Evolutionary conservation across 2,329 filamentous ascomycete species (phyloP).

Genomic region (Fusarium veterinarium): DNA sequence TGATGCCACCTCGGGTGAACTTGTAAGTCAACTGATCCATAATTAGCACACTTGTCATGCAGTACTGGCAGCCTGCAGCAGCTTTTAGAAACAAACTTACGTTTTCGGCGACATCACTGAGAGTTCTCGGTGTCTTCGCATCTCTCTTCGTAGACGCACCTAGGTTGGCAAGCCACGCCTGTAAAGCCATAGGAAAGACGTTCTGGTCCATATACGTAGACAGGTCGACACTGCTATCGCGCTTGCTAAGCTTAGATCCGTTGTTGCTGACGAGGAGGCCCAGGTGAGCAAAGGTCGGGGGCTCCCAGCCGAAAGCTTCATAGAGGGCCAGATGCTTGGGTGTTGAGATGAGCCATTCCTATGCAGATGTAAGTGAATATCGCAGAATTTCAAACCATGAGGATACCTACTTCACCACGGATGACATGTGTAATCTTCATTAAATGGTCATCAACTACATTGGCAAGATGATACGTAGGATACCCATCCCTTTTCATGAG

Average conservation of each 20-base stretch:
- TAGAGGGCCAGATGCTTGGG: slow-evolving; percentile 80
- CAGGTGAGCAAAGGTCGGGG: slow-evolving; percentile 83
- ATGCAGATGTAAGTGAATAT: background rate
- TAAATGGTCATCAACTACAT: slow-evolving; percentile 93
- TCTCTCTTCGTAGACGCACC: slow-evolving; percentile 49
- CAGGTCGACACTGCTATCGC: slow-evolving; percentile 68
- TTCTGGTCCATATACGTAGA: slow-evolving; percentile 61
- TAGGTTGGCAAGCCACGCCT: slow-evolving; percentile 86
- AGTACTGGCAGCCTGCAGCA: background rate
- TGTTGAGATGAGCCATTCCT: slow-evolving; percentile 97
- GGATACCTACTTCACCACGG: slow-evolving; percentile 74
- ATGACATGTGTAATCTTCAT: slow-evolving; percentile 98
- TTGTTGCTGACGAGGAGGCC: slow-evolving; percentile 76
- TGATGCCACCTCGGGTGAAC: slow-evolving; percentile 91
- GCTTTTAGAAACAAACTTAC: slow-evolving; percentile 56
- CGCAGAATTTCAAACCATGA: background rate
- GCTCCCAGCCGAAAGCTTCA: slow-evolving; percentile 78
- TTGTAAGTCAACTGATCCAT: slow-evolving; percentile 77
- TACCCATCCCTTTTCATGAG: slow-evolving; percentile 91
- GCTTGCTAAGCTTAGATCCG: slow-evolving; percentile 88
- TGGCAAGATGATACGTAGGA: slow-evolving; percentile 97
- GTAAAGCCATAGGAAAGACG: slow-evolving; percentile 62
- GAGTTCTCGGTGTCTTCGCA: slow-evolving; percentile 53
- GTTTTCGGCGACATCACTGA: slow-evolving; percentile 76
- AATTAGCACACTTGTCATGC: slow-evolving; percentile 37